Evolutionary conservation across 352 stramenopile species (phyloP).

Genomic region (Pythium sp.): DNA sequence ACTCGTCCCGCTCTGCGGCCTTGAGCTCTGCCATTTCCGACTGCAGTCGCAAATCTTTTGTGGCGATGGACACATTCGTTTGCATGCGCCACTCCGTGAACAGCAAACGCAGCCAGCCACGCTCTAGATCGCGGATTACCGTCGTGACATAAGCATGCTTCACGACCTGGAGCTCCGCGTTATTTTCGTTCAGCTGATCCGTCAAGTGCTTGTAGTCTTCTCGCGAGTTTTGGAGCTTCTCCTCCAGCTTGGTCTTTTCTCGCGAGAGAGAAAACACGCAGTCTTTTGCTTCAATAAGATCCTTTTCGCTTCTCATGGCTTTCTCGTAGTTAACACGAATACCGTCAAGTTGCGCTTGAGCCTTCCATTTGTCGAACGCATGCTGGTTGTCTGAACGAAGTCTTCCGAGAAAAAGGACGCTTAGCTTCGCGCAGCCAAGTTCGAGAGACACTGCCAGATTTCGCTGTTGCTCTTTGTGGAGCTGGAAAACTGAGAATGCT

Average conservation of each 20-base stretch:
- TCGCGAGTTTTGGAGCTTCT: slow-evolving; percentile 38
- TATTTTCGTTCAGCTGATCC: slow-evolving; percentile 43
- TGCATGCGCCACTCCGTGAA: slow-evolving; percentile 47
- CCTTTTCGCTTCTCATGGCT: slow-evolving; percentile 26
- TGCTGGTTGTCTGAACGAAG: slow-evolving; percentile 17
- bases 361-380: slow-evolving; percentile 25
- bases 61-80: slow-evolving; percentile 29
- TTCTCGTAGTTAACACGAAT: slow-evolving; percentile 23
- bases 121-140: slow-evolving; percentile 46
- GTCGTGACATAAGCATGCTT: slow-evolving; percentile 65
- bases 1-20: slow-evolving; percentile 55
- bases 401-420: slow-evolving; percentile 21
- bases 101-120: slow-evolving; percentile 36
- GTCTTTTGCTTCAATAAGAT: slow-evolving; percentile 60
- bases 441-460: neutral
- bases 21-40: slow-evolving; percentile 54
- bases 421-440: slow-evolving; percentile 26
- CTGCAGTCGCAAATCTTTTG: slow-evolving; percentile 47
- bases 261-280: slow-evolving; percentile 68
- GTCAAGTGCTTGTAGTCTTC: slow-evolving; percentile 34
- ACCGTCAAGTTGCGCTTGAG: slow-evolving; percentile 24
- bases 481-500: slow-evolving; percentile 2
- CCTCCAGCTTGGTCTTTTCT: slow-evolving; percentile 57
- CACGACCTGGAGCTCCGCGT: slow-evolving; percentile 57
- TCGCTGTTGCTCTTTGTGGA: neutral